Conservation (phyloP, 23 red algal genomes). For the Gracilaria caudata region DNA sequence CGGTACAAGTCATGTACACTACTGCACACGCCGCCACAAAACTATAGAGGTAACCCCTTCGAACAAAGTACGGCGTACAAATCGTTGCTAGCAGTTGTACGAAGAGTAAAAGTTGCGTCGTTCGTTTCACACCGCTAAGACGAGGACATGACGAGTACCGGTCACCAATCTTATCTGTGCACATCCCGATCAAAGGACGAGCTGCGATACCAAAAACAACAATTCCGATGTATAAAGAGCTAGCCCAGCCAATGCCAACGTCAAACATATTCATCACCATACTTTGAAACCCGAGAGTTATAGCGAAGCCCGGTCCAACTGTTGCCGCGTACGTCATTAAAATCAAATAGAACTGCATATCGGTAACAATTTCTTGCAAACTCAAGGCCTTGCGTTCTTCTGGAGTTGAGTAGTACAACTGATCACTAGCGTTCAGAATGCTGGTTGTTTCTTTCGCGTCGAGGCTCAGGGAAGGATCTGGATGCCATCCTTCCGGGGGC, state of each 20-base stretch:
- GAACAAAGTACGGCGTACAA: neutral
- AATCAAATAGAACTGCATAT: conserved; percentile 7
- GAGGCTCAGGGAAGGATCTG: neutral
- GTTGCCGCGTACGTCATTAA: conserved; percentile 7
- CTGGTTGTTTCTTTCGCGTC: neutral
- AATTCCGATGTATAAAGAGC: neutral
- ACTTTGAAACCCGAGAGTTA: conserved; percentile 11
- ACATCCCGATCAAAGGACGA: neutral
- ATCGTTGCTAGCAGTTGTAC: neutral
- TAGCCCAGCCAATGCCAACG: neutral
- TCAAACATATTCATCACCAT: conserved; percentile 26
- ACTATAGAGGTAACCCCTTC: too few relatives aligned
- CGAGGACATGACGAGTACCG: neutral
- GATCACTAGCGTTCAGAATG: neutral
- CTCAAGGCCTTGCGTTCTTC: neutral
- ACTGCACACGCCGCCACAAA: conserved; percentile 8
- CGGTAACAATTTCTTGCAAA: neutral
- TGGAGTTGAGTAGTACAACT: neutral
- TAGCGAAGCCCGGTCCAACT: conserved; percentile 34
- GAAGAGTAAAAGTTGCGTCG: neutral
- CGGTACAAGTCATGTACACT: conserved; percentile 24
- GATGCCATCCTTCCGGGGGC: conserved; percentile 9
- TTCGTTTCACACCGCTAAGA: neutral
- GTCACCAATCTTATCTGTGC: neutral
- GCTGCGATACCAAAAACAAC: neutral